phyloP scores from a whole-genome alignment of 164 flowering plant genomes.

The Warburgia ugandensis region DNA sequence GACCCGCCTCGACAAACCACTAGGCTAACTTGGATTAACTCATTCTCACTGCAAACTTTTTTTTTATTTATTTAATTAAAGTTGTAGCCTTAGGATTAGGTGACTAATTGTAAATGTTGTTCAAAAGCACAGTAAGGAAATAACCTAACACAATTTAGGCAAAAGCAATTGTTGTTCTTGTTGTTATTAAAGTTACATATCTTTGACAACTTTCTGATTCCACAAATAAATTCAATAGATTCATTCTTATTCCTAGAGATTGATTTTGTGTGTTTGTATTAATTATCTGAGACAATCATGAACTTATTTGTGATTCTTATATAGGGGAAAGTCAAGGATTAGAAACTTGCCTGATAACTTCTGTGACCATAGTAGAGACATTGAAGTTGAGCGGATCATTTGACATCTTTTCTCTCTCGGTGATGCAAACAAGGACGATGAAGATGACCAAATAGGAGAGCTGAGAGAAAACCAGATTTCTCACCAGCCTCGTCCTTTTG shows the following conservation, averaged over 20 bases:
- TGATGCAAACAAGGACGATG: conserved; percentile 36
- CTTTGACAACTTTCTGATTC: no score
- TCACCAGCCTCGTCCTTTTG: conserved; percentile 6
- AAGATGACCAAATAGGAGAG: conserved; percentile 32
- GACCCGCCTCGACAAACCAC: no score
- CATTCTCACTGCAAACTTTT: no score
- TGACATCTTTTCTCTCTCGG: conserved; percentile 30
- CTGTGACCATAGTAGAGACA: conserved; percentile 34
- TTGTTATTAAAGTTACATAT: no score
- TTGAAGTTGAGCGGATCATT: conserved; percentile 51
- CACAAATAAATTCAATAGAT: no score
- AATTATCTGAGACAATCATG: neutral
- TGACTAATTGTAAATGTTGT: no score
- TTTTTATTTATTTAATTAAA: no score
- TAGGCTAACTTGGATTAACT: no score
- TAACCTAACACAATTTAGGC: no score
- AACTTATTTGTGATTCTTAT: neutral
- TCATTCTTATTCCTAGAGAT: neutral
- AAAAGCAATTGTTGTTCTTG: neutral
- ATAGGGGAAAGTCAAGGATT: neutral
- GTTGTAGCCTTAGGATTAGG: no score
- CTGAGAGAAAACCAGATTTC: conserved; percentile 30
- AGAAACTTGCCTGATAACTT: conserved; percentile 32
- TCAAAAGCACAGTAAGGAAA: no score
- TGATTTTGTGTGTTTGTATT: neutral